Evolutionary conservation across 495 filamentous ascomycete genomes (phyloP).

Genomic region (Hypomontagnella monticulosa): DNA sequence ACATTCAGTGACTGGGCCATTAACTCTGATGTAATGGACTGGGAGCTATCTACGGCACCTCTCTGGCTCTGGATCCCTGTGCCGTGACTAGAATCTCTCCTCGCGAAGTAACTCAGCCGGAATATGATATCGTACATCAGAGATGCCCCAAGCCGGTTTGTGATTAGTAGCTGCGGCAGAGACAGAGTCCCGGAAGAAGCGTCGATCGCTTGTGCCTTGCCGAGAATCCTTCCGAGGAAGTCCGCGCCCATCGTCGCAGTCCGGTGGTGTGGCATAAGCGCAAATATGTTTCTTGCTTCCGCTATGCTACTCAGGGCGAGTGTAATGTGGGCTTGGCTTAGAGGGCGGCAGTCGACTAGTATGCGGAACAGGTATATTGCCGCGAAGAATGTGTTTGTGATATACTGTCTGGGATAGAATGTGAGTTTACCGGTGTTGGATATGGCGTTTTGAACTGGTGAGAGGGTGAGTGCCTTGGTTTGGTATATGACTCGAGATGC

Average conservation of each 20-base stretch:
- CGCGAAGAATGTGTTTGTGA: not conserved
- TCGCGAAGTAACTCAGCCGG: not conserved
- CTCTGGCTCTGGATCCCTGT: not conserved
- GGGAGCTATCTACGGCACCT: not conserved
- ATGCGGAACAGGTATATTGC: conserved; percentile 1
- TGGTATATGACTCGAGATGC: not conserved
- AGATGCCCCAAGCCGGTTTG: conserved; percentile 5
- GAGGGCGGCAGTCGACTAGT: not conserved
- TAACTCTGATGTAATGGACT: not conserved
- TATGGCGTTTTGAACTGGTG: not conserved
- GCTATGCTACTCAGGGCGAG: not conserved
- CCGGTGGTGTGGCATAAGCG: not conserved
- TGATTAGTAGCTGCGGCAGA: not conserved
- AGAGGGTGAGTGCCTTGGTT: not conserved
- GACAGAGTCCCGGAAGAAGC: not conserved
- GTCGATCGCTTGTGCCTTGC: conserved; percentile 7
- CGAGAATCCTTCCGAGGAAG: not conserved
- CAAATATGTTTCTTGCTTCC: not conserved
- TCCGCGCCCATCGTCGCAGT: not conserved
- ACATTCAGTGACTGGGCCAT: not conserved
- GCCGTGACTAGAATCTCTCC: not conserved
- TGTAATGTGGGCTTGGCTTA: not conserved
- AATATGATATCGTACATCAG: conserved; percentile 9
- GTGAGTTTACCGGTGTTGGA: conserved; percentile 1
- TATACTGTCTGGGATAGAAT: not conserved